A percentile compares a stretch with the other conserved stretches of the same genome.
Evolutionary conservation across 2,329 filamentous ascomycete species (phyloP).

Genomic region (Mariannaea sp.): DNA sequence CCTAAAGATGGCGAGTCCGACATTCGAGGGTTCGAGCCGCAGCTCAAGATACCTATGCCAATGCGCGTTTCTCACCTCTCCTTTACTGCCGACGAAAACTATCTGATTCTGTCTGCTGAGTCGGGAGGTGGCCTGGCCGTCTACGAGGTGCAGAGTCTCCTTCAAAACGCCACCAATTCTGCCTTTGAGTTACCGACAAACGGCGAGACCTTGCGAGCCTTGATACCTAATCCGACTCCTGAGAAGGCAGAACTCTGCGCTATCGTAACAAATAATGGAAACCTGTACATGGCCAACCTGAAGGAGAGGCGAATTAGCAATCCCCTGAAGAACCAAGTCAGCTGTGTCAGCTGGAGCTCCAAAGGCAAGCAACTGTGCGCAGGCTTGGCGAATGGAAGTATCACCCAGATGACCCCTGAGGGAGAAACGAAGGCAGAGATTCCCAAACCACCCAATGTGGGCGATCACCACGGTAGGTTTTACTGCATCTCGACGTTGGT

Average conservation of each 20-base stretch:
- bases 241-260: slow-evolving; percentile 78
- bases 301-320: slow-evolving; percentile 68
- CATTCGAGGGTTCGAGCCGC: slow-evolving; percentile 71
- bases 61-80: slow-evolving; percentile 83
- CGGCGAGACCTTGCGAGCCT: slow-evolving; percentile 70
- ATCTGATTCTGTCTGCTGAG: slow-evolving; percentile 82
- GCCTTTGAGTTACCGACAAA: slow-evolving; percentile 79
- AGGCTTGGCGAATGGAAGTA: slow-evolving; percentile 79
- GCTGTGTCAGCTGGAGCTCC: slow-evolving; percentile 87
- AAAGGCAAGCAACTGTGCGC: slow-evolving; percentile 92
- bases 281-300: slow-evolving; percentile 83
- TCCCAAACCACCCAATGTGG: slow-evolving; percentile 72
- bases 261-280: slow-evolving; percentile 78
- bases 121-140: slow-evolving; percentile 80
- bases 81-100: slow-evolving; percentile 89
- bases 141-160: slow-evolving; percentile 74
- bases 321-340: slow-evolving; percentile 73
- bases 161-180: slow-evolving; percentile 68
- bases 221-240: slow-evolving; percentile 79
- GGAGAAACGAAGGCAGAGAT: slow-evolving; percentile 79
- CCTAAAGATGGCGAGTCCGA: slow-evolving; percentile 65
- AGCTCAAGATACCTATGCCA: slow-evolving; percentile 73
- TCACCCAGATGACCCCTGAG: slow-evolving; percentile 81
- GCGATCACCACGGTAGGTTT: slow-evolving; percentile 68
- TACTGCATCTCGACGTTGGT: slow-evolving; percentile 17